phyloP scores from a whole-genome alignment of 192 early-diverging fungal genomes.

The Umbelopsis sp. region DNA sequence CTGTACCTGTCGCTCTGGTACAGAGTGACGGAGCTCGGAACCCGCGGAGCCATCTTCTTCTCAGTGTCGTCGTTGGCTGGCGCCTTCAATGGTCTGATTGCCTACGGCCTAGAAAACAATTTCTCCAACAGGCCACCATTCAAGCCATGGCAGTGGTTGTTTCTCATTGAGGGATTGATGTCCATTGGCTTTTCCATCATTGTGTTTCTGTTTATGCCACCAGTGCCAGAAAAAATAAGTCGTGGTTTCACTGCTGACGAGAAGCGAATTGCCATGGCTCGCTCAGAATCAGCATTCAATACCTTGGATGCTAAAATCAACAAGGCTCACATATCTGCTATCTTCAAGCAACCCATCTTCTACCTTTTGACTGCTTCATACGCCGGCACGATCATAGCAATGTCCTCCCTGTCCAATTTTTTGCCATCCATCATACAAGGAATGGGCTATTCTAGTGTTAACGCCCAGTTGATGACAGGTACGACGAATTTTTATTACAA shows the following conservation, averaged over 20 bases:
- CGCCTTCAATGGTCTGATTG: constrained; percentile 21
- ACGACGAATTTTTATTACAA: background rate
- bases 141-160: constrained; percentile 10
- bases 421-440: constrained; percentile 23
- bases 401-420: constrained; percentile 10
- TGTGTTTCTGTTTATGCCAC: constrained; percentile 43
- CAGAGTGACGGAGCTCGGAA: constrained; percentile 5
- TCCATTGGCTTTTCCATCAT: constrained; percentile 38
- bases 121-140: constrained; percentile 7
- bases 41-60: constrained; percentile 20
- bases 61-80: constrained; percentile 15
- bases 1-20: constrained; percentile 23
- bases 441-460: constrained; percentile 17
- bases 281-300: constrained; percentile 15
- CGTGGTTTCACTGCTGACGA: constrained; percentile 17
- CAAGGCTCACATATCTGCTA: background rate
- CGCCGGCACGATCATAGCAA: background rate
- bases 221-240: constrained; percentile 37
- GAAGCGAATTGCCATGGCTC: constrained; percentile 12
- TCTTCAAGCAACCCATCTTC: constrained; percentile 1
- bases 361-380: background rate
- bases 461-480: constrained; percentile 22
- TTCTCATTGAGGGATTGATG: constrained; percentile 53
- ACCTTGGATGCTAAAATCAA: constrained; percentile 15
- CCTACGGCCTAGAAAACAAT: background rate